Evolutionary conservation across 2,329 filamentous ascomycete genomes (phyloP), one percentile per base, ranked within the genome.

Genomic region (Trichoderma arundinaceum): DNA sequence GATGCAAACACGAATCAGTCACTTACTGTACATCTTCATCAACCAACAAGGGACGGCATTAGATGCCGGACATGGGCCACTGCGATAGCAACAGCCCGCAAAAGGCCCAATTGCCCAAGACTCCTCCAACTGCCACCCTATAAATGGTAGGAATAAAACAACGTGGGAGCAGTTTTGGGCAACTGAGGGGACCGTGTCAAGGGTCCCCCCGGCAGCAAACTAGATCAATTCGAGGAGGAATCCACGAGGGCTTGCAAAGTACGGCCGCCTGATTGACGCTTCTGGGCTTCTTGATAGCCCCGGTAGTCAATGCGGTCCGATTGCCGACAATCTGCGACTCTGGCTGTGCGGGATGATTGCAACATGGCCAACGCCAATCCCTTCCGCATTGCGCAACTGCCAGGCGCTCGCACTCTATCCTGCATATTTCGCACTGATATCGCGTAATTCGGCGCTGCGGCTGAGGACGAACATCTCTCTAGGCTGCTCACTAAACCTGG

Each of bases 11-110:
- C 4, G 22, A 28, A 28, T 17, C 15, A 52, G 10, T n/a, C 52
- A n/a, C 38, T 41, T 12, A 19, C 52, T 15, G 13, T 17, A n/a
- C 17, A 22, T 19, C 3, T 15, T 44, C 8, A n/a, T 15, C 22
- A 57, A 33, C 57, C 43, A 49, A 60, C 57, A 60, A 28, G 22
- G 13, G 12, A 48, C 56, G 56, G 56, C 33, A 59, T 13, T 59
- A 12, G 19, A 48, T 44, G 38, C 59, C 49, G 48, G 59, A 52
- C 22, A 15, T 53, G n/a, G 58, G 33, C 54, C 19, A 43, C 44
- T 15, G 19, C 39, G 22, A 61, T 28, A 41, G 51, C 46, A 46
- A 51, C 33, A 22, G 51, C 41, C 58, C 19, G 35, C 22, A 28
- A 28, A 28, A 28, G 22, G 22, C 22, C 22, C 22, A 49, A 15